Evolutionary conservation across 257 asterid species (phyloP), one percentile per base, ranked within the genome.

Genomic region (Solanum etuberosum): DNA sequence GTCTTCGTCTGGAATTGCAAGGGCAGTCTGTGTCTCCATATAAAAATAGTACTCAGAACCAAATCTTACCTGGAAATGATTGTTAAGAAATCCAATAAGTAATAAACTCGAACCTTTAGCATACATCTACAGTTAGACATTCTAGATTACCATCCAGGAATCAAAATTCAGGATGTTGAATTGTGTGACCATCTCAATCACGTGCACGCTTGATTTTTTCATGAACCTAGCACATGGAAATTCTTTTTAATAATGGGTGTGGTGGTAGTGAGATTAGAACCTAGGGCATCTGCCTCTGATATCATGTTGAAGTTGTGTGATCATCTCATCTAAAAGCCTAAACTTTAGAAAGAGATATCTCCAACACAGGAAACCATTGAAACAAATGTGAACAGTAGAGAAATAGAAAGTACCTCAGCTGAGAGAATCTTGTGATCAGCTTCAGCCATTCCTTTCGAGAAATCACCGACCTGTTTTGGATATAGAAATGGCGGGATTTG

Each of bases 21-120:
- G 94, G 18, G 96, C 94, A 46, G 96, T 88, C 90, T 95, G 98
- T 3, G 95, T 91, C 90, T 95, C 98, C 96, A 95, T 93, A 83
- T 95, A 95, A 85, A 93, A 95, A 88, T 92, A 90, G 92, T 95
- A 92, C 78, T 94, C 95, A 25, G 97, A 95, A 40, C 93, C 93
- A 37, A 95, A 92, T 81, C 89, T 91, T 57, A 95, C 88, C 97
- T 93, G 92, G 77, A 91, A 23, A 87, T 72, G 73, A 87, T 46
- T 35, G 43, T 37, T 68, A 83, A 35, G 1, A 70, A 68, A 70
- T 70, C 15, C 13, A 70, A 16, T 70, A 29, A 68, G 40, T 29
- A 68, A 15, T 15, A 68, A 68, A 85, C 57, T 37, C 16, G 0
- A 73, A 73, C 54, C 32, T 73, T 73, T 21, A 74, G n/a, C 59